Conservation (phyloP, 2,329 filamentous ascomycete genomes). For the Zymoseptoria pseudotritici region DNA sequence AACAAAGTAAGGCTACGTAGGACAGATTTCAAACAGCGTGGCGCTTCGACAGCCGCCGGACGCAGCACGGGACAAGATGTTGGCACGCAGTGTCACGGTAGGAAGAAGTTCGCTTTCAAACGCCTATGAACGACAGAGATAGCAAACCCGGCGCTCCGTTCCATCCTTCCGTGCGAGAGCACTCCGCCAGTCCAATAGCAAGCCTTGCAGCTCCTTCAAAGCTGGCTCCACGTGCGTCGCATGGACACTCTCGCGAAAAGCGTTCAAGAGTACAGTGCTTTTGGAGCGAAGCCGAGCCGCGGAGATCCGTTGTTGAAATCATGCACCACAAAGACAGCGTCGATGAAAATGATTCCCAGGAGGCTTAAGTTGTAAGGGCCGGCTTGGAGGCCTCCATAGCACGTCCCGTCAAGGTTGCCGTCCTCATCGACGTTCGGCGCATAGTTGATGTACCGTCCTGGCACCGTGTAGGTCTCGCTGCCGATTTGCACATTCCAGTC, state of each 20-base stretch:
- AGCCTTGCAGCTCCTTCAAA: background rate
- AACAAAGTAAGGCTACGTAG: background rate
- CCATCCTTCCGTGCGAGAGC: background rate
- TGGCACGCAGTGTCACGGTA: background rate
- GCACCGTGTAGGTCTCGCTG: constrained; percentile 33
- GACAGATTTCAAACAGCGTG: background rate
- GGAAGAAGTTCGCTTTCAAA: background rate
- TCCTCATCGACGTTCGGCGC: constrained; percentile 26
- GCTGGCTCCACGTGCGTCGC: too few species aligned
- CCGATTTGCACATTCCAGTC: constrained; percentile 50
- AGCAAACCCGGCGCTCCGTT: background rate
- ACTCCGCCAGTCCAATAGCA: background rate
- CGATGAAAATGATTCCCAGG: constrained; percentile 55
- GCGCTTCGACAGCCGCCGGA: background rate
- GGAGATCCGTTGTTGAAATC: background rate
- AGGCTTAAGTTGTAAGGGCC: constrained; percentile 49
- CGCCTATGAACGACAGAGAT: background rate
- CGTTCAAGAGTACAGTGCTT: background rate
- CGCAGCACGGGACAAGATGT: background rate
- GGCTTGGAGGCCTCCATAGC: constrained; percentile 60
- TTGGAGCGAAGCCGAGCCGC: background rate
- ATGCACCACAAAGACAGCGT: constrained; percentile 43
- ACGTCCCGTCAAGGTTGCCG: constrained; percentile 37
- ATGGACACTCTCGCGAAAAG: background rate
- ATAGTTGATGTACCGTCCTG: constrained; percentile 44